Evolutionary conservation across 1,284 basidiomycete species (phyloP).

Genomic region (Malassezia equina): DNA sequence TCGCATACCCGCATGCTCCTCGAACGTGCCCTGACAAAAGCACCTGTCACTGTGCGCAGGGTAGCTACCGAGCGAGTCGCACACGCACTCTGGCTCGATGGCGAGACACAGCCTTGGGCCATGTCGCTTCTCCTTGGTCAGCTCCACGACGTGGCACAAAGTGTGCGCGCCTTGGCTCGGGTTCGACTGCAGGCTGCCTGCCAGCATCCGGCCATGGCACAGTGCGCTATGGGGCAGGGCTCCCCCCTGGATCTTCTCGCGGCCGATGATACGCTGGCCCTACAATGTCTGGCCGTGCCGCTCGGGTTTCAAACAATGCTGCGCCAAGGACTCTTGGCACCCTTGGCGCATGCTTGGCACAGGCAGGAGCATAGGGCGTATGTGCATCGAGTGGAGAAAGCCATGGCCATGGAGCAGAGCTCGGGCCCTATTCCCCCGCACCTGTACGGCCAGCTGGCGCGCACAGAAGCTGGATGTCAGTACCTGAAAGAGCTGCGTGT

Average conservation of each 20-base stretch:
- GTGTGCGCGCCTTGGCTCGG: constrained; percentile 81
- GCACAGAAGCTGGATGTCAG: constrained; percentile 85
- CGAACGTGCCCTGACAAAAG: constrained; percentile 73
- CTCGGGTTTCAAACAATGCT: constrained; percentile 84
- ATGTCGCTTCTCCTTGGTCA: constrained; percentile 71
- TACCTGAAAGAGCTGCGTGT: constrained; percentile 59
- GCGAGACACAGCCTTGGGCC: constrained; percentile 32
- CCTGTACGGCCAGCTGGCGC: constrained; percentile 94
- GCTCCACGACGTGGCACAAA: constrained; percentile 78
- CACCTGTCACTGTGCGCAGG: constrained; percentile 52
- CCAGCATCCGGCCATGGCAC: constrained; percentile 67
- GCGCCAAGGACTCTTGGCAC: constrained; percentile 80
- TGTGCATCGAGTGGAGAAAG: constrained; percentile 71
- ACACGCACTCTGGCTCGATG: constrained; percentile 27
- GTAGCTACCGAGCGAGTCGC: constrained; percentile 82
- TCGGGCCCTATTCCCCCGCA: constrained; percentile 75
- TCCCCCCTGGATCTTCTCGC: constrained; percentile 90
- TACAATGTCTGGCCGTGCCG: constrained; percentile 84
- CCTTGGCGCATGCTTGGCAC: constrained; percentile 93
- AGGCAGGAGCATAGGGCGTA: constrained; percentile 53
- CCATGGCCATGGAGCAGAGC: neutral
- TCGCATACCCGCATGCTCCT: constrained; percentile 54
- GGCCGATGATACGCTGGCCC: constrained; percentile 73
- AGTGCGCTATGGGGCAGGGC: constrained; percentile 84
- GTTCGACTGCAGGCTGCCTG: constrained; percentile 81